A percentile compares a stretch with the other conserved stretches of the same genome.
Evolutionary conservation across 768 basidiomycete species (phyloP).

Genomic region (Russula sp.): DNA sequence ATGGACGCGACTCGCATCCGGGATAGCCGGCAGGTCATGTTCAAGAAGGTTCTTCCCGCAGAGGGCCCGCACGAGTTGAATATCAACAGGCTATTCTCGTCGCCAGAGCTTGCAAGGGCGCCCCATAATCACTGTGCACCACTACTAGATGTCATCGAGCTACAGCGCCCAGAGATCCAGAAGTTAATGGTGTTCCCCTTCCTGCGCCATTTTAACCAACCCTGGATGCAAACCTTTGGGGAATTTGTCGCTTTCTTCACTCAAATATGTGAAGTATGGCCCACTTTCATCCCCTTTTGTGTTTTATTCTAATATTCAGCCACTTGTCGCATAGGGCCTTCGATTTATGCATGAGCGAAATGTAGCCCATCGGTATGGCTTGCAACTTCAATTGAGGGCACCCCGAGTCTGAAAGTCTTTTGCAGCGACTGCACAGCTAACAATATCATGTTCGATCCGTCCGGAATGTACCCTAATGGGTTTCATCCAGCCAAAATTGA

Average conservation of each 20-base stretch:
- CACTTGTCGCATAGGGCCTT: constrained; percentile 22
- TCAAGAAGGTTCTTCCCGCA: constrained; percentile 7
- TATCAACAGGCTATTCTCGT: constrained; percentile 13
- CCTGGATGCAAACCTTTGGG: constrained; percentile 33
- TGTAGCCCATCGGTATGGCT: constrained; percentile 30
- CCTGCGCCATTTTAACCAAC: constrained; percentile 28
- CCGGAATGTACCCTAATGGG: constrained; percentile 26
- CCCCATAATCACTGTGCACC: constrained; percentile 29
- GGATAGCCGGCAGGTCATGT: constrained; percentile 13
- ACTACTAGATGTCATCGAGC: constrained; percentile 25
- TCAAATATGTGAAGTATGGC: constrained; percentile 33
- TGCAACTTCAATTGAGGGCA: no score
- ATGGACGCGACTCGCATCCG: constrained; percentile 13
- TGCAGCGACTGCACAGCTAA: constrained; percentile 20
- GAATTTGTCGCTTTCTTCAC: constrained; percentile 33
- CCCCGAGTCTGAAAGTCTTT: neutral
- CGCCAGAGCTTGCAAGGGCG: constrained; percentile 23
- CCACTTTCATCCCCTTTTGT: no score
- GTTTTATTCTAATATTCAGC: neutral
- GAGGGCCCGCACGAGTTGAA: constrained; percentile 13
- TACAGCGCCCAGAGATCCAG: constrained; percentile 5
- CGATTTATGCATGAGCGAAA: constrained; percentile 26
- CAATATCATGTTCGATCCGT: constrained; percentile 30
- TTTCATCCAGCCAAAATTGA: constrained; percentile 28
- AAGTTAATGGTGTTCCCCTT: constrained; percentile 34